Conservation (phyloP, 2,329 filamentous ascomycete genomes). For the Aspergillus pseudotamarii region DNA sequence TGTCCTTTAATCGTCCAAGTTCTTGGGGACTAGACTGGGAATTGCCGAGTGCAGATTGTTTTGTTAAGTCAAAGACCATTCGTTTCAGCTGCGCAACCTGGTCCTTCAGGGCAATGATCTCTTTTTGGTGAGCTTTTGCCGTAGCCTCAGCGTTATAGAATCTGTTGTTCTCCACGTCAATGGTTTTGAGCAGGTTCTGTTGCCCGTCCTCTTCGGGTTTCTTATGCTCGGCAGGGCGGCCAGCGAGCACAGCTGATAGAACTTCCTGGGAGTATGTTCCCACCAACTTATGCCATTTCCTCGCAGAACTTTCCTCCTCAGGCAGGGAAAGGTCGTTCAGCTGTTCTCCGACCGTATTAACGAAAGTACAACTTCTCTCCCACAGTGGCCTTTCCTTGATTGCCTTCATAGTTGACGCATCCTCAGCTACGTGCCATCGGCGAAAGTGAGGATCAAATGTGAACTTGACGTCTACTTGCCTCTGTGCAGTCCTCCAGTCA, state of each 20-base stretch:
- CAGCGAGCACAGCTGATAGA: conserved; percentile 25
- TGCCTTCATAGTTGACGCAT: conserved; percentile 17
- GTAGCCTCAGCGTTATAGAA: not conserved
- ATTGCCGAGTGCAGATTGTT: conserved; percentile 20
- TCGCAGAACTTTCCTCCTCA: conserved; percentile 17
- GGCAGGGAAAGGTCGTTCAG: conserved; percentile 27
- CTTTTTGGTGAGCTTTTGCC: conserved; percentile 21
- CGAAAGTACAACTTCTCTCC: conserved; percentile 40
- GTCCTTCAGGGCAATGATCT: conserved; percentile 30
- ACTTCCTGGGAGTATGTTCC: conserved; percentile 29
- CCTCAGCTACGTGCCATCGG: conserved; percentile 34
- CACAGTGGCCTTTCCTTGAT: conserved; percentile 26
- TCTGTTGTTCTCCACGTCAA: not conserved
- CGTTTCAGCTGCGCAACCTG: conserved; percentile 35
- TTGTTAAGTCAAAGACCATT: conserved; percentile 30
- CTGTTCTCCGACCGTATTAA: conserved; percentile 29
- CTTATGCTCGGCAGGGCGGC: conserved; percentile 10
- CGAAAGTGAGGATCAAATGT: conserved; percentile 24
- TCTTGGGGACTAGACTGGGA: conserved; percentile 10
- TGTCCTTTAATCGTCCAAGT: conserved; percentile 10
- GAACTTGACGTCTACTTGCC: conserved; percentile 32
- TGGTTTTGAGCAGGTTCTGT: not conserved
- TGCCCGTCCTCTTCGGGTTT: not conserved
- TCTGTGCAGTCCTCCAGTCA: conserved; percentile 27
- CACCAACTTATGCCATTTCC: conserved; percentile 24